phyloP scores from a whole-genome alignment of 2,329 filamentous ascomycete species.

The Alternaria sp. region DNA sequence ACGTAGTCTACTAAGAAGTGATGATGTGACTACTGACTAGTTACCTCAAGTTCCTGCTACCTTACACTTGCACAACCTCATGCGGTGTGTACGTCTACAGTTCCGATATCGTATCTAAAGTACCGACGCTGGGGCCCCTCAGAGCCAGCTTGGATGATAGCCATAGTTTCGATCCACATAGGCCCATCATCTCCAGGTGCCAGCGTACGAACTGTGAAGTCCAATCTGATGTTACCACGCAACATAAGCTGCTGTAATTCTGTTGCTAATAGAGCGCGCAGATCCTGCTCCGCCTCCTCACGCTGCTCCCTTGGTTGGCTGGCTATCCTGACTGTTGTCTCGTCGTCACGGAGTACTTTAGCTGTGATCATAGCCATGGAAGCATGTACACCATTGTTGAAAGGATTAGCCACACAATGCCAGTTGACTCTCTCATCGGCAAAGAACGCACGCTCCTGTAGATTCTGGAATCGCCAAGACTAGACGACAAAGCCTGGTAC shows the following conservation, averaged over 20 bases:
- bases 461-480: too few relatives aligned
- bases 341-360: not conserved
- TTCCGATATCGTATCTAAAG: too few relatives aligned
- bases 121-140: not conserved
- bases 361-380: not conserved
- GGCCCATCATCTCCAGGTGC: too few relatives aligned
- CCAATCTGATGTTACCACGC: not conserved
- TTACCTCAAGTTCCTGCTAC: too few relatives aligned
- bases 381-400: too few relatives aligned
- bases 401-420: too few relatives aligned
- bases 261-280: not conserved
- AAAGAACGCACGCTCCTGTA: too few relatives aligned
- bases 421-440: too few relatives aligned
- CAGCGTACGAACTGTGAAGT: too few relatives aligned
- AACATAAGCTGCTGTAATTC: not conserved
- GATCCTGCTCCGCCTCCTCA: not conserved
- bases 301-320: not conserved
- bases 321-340: not conserved
- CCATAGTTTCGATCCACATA: not conserved
- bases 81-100: not conserved
- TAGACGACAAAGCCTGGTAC: too few relatives aligned
- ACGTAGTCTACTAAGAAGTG: not conserved
- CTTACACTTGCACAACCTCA: not conserved
- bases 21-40: not conserved
- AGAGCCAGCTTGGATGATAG: not conserved